Percentiles rank a stretch among this genome's conserved stretches.
These are phyloP conservation scores for Acacia crassicarpa DNA, from an alignment of 306 rosid genomes.

Conservation along the genomic window DNA sequence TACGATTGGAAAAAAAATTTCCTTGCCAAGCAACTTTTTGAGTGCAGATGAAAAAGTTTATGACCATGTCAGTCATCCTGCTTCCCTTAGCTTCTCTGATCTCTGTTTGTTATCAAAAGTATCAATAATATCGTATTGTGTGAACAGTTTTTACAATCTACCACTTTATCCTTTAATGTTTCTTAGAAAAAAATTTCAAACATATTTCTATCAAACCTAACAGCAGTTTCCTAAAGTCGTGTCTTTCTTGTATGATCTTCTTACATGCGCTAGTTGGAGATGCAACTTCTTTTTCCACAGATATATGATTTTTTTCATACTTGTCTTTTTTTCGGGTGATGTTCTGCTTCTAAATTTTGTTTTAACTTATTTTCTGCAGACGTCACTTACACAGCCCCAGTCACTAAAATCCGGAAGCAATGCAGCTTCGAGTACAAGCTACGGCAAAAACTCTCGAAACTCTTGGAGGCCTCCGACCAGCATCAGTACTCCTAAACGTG, in stretches of 20 bases:
- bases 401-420: conserved; percentile 49
- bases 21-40: background rate
- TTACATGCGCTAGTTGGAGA: background rate
- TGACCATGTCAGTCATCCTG: background rate
- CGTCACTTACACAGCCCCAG: background rate
- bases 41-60: background rate
- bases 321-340: background rate
- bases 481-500: conserved; percentile 36
- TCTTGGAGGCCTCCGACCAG: conserved; percentile 48
- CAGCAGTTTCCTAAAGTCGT: background rate
- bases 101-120: background rate
- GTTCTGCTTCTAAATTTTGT: conserved; percentile 21
- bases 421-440: conserved; percentile 33
- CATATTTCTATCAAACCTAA: background rate
- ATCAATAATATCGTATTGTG: background rate
- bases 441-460: conserved; percentile 34
- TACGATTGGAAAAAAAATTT: background rate
- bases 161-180: background rate
- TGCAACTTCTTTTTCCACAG: background rate
- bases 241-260: background rate
- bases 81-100: background rate
- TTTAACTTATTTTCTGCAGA: conserved; percentile 34
- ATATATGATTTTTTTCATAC: background rate
- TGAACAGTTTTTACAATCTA: background rate
- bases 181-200: background rate